Evolutionary conservation across 1,139 yeast species (phyloP).

Genomic region (Geotrichum aggregatum): DNA sequence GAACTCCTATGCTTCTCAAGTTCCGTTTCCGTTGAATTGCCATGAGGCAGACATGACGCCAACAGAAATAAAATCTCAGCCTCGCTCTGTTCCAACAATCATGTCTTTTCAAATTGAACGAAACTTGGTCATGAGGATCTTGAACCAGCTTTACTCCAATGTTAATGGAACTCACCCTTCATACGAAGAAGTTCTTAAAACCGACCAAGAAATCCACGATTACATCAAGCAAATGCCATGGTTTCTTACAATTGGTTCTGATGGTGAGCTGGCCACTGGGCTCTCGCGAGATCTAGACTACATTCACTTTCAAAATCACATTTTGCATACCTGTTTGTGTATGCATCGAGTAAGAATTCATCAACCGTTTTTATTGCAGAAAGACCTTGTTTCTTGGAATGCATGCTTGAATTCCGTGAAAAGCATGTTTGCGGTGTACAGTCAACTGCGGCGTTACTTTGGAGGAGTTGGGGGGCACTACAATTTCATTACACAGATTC

Average conservation of each 20-base stretch:
- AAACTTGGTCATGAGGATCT: slow-evolving; percentile 32
- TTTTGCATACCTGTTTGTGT: slow-evolving; percentile 35
- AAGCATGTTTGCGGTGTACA: slow-evolving; percentile 31
- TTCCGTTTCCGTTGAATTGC: slow-evolving; percentile 36
- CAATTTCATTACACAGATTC: slow-evolving; percentile 31
- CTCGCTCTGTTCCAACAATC: slow-evolving; percentile 30
- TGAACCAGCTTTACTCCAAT: slow-evolving; percentile 30
- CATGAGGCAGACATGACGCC: slow-evolving; percentile 33
- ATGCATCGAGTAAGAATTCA: slow-evolving; percentile 35
- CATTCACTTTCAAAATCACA: slow-evolving; percentile 34
- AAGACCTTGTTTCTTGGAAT: slow-evolving; percentile 33
- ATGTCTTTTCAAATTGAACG: slow-evolving; percentile 34
- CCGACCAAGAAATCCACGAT: slow-evolving; percentile 32
- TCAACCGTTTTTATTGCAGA: slow-evolving; percentile 31
- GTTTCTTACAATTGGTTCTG: slow-evolving; percentile 26
- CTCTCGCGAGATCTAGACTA: slow-evolving; percentile 1
- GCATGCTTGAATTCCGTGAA: slow-evolving; percentile 31
- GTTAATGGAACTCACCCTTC: slow-evolving; percentile 14
- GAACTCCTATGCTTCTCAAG: slow-evolving; percentile 30
- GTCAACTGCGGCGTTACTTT: slow-evolving; percentile 25
- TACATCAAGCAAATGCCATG: slow-evolving; percentile 27
- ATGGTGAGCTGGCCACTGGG: slow-evolving; percentile 1
- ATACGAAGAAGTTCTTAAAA: slow-evolving; percentile 29
- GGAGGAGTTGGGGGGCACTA: slow-evolving; percentile 27
- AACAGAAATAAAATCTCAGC: slow-evolving; percentile 23